Conservation (phyloP, 805 yeast genomes). For the Yarrowia divulgata region DNA sequence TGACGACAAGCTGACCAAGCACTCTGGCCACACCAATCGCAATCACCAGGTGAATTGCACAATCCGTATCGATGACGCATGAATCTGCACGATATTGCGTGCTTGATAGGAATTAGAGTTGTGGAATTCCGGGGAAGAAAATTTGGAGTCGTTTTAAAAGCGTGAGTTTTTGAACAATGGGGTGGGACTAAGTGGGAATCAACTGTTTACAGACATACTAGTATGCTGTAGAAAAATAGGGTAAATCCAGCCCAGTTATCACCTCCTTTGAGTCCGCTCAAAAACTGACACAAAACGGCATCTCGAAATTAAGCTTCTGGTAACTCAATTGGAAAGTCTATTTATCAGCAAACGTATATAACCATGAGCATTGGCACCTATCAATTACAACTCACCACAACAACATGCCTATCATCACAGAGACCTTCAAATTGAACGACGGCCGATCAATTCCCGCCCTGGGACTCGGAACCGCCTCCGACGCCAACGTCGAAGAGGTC, state of each 20-base stretch:
- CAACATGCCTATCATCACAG: conserved; percentile 29
- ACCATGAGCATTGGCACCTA: neutral
- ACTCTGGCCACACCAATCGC: neutral
- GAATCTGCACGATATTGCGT: neutral
- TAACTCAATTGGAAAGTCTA: neutral
- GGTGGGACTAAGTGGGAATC: too few relatives aligned
- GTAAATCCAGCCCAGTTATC: too few relatives aligned
- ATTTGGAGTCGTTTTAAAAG: too few relatives aligned
- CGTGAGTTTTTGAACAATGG: too few relatives aligned
- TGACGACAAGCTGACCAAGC: neutral
- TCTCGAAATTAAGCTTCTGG: neutral
- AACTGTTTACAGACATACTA: too few relatives aligned
- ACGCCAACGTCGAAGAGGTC: conserved; percentile 57
- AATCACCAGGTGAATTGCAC: neutral
- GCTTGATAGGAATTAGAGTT: neutral
- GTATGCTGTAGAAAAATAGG: too few relatives aligned
- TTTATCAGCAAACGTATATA: neutral
- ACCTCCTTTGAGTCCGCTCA: neutral
- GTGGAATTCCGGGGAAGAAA: neutral
- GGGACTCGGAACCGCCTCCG: conserved; percentile 75
- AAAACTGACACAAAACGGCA: neutral
- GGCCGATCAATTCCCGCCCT: conserved; percentile 70
- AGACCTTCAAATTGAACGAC: conserved; percentile 54
- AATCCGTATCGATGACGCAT: neutral
- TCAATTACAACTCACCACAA: neutral